These are phyloP conservation scores for Fraxinus cuspidata DNA, from an alignment of 257 asterid genomes.

Conservation along the genomic window DNA sequence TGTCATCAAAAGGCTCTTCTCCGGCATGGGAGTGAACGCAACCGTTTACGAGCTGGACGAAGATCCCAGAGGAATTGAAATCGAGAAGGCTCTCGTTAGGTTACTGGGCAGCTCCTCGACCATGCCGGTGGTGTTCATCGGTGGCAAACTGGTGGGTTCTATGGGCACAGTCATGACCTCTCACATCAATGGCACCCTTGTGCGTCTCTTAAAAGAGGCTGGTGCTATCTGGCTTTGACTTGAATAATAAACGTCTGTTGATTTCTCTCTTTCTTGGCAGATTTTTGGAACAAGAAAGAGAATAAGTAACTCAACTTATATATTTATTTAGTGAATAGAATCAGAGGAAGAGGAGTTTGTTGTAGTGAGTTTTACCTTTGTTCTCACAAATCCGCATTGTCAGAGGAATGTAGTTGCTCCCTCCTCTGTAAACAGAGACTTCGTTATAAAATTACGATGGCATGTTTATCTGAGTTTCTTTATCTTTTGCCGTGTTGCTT, in stretches of 20 bases:
- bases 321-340: background rate
- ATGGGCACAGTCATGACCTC: slow-evolving; percentile 46
- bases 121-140: slow-evolving; percentile 51
- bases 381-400: background rate
- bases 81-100: slow-evolving; percentile 31
- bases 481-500: background rate
- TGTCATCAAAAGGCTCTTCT: slow-evolving; percentile 42
- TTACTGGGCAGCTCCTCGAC: slow-evolving; percentile 31
- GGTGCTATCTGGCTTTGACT: slow-evolving; percentile 61
- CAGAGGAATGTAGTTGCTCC: background rate
- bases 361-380: background rate
- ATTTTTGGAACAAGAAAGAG: background rate
- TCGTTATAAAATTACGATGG: background rate
- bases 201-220: slow-evolving; percentile 54
- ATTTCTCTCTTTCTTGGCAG: background rate
- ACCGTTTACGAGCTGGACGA: slow-evolving; percentile 44
- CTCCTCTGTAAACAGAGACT: background rate
- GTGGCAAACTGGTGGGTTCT: slow-evolving; percentile 48
- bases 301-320: background rate
- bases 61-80: slow-evolving; percentile 30
- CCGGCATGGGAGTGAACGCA: slow-evolving; percentile 49
- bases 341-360: slow-evolving; percentile 1
- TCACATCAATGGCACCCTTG: slow-evolving; percentile 47
- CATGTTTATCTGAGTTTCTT: background rate
- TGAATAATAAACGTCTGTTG: background rate